Evolutionary conservation across 2,329 filamentous ascomycete species (phyloP).

Genomic region (Cladosporium sp.): DNA sequence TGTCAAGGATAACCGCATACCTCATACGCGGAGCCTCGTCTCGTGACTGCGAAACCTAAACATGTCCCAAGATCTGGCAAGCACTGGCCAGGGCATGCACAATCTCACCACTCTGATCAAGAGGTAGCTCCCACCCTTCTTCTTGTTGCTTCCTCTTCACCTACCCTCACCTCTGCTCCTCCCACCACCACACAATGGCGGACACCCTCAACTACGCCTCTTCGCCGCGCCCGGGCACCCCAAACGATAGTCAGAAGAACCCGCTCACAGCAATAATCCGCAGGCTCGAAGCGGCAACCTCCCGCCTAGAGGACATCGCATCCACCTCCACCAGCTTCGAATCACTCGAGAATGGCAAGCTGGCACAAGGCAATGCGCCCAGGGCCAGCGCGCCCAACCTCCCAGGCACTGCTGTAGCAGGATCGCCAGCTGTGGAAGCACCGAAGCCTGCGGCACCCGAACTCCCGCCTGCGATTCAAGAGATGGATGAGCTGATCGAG

Average conservation of each 20-base stretch:
- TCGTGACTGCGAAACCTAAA: slow-evolving; percentile 7
- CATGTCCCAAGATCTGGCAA: slow-evolving; percentile 7
- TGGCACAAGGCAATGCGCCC: slow-evolving; percentile 38
- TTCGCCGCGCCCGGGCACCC: slow-evolving; percentile 15
- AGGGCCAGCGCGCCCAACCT: slow-evolving; percentile 26
- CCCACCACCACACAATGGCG: slow-evolving; percentile 10
- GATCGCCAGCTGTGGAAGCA: neutral
- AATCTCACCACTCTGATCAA: slow-evolving; percentile 97
- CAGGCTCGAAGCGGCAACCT: slow-evolving; percentile 95
- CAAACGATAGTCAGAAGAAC: slow-evolving; percentile 26
- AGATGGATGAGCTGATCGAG: slow-evolving; percentile 77
- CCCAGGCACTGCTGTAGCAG: slow-evolving; percentile 9
- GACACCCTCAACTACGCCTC: slow-evolving; percentile 17
- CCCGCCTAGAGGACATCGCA: slow-evolving; percentile 92
- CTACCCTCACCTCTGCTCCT: neutral
- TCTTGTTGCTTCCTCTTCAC: slow-evolving; percentile 6
- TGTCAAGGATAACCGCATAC: neutral
- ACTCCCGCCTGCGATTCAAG: slow-evolving; percentile 73
- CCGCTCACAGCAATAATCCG: slow-evolving; percentile 46
- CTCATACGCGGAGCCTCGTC: neutral
- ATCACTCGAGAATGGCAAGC: slow-evolving; percentile 18
- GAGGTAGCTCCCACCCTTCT: slow-evolving; percentile 54
- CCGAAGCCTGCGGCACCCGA: slow-evolving; percentile 38
- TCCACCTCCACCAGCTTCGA: slow-evolving; percentile 49
- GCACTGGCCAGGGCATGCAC: slow-evolving; percentile 65